Evolutionary conservation across 106 monocot genomes (phyloP), one percentile per base, ranked within the genome.

Genomic region (Acorus gramineus): DNA sequence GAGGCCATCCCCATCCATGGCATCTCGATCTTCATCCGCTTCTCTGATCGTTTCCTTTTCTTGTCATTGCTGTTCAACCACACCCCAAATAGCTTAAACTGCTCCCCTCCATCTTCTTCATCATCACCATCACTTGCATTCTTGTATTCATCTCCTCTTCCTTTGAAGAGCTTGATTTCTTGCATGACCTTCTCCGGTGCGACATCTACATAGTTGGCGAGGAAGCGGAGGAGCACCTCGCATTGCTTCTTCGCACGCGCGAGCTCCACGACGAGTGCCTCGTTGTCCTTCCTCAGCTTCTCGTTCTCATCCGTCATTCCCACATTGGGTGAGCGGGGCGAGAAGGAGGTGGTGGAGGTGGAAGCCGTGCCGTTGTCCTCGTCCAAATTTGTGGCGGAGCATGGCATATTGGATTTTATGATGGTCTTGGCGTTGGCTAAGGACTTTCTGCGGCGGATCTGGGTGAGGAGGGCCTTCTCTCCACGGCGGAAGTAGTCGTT

Each of bases 401-500:
- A 67, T 51, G 66, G 49, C 44, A 58, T 43, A 57, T 49, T 13
- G 14, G 61, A 11, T 9, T 50, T 67, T 10, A 28, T 11, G 56
- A 52, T 5, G 7, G 11, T 14, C 46, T 47, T 47, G 4, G 12
- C 12, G 8, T 56, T 1, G 55, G 68, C 2, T 3, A 6, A 44
- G 5, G 74, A 48, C 57, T 82, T 86, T 1, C 87, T 44, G 8
- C 92, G 86, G 52, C 70, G 81, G 63, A 92, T 87, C 48, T 75
- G 69, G 48, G 53, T 62, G 60, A 92, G 85, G 59, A 93, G 79
- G n/a, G 14, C 59, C 74, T 66, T 66, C 63, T 88, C 88, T 1
- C 88, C 93, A 11, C 69, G 85, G 52, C 74, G 74, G 76, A 93
- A 93, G 64, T 85, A 72, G 50, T 82, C 85, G 67, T 93, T 88